phyloP scores from a whole-genome alignment of 176 grass and related monocot genomes.

The Oryza punctata region DNA sequence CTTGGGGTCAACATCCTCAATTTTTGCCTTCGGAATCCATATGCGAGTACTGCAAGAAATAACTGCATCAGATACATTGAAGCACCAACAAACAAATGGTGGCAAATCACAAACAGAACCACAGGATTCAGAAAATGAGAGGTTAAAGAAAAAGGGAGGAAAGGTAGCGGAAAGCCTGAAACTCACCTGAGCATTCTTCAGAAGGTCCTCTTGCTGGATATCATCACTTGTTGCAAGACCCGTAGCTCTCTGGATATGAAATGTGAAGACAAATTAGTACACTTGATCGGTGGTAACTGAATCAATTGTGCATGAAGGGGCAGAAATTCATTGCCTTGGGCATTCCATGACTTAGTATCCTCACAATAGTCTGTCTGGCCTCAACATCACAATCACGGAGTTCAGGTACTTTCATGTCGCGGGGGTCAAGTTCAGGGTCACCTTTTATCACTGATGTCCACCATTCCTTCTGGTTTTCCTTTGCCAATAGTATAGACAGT shows the following conservation, averaged over 20 bases:
- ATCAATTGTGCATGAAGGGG: neutral
- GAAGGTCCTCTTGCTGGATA: constrained; percentile 58
- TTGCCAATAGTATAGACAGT: constrained; percentile 58
- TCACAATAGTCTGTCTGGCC: constrained; percentile 56
- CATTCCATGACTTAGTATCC: constrained; percentile 45
- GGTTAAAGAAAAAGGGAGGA: neutral
- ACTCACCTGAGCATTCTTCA: constrained; percentile 46
- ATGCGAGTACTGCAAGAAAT: constrained; percentile 42
- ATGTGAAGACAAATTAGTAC: neutral
- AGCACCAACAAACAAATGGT: neutral
- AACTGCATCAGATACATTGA: constrained; percentile 3
- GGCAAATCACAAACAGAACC: neutral
- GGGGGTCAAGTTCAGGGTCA: constrained; percentile 47
- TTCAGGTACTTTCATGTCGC: neutral
- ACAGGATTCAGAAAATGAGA: neutral
- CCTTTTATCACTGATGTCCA: constrained; percentile 67
- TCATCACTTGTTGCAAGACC: constrained; percentile 63
- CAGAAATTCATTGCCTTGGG: neutral
- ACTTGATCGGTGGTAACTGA: neutral
- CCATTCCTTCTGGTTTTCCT: constrained; percentile 67
- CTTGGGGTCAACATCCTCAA: constrained; percentile 7
- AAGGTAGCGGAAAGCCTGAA: neutral
- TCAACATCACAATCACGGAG: constrained; percentile 57
- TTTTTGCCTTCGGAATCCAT: constrained; percentile 65
- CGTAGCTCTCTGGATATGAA: constrained; percentile 49